Conservation (phyloP, 2,329 filamentous ascomycete genomes). For the Thielaviopsis ethacetica region DNA sequence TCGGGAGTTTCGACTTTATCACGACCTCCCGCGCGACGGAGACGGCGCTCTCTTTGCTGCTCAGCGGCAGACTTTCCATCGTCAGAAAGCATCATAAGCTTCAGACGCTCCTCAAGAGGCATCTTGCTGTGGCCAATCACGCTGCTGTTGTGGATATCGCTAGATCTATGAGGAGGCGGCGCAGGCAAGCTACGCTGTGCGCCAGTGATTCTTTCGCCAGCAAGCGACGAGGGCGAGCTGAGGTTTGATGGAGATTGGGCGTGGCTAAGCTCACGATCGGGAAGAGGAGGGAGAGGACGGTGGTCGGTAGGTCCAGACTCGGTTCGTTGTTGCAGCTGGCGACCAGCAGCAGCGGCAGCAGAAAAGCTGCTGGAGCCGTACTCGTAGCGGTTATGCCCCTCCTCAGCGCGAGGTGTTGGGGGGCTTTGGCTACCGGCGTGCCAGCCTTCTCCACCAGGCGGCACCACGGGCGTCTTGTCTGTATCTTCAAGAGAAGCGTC, state of each 20-base stretch:
- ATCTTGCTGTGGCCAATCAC: constrained; percentile 55
- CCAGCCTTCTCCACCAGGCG: constrained; percentile 71
- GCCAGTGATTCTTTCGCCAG: constrained; percentile 54
- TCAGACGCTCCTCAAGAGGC: constrained; percentile 71
- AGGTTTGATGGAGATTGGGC: constrained; percentile 11
- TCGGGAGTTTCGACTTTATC: constrained; percentile 20
- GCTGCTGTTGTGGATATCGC: constrained; percentile 49
- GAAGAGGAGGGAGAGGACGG: constrained; percentile 73
- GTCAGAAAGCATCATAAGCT: constrained; percentile 75
- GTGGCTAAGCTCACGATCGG: constrained; percentile 30
- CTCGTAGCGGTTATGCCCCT: constrained; percentile 49
- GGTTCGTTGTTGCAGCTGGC: constrained; percentile 43
- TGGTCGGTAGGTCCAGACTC: constrained; percentile 67
- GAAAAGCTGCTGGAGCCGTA: constrained; percentile 33
- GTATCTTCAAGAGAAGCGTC: constrained; percentile 90
- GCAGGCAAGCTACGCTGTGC: constrained; percentile 54
- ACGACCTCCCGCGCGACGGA: constrained; percentile 43
- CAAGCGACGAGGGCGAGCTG: constrained; percentile 41
- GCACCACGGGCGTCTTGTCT: constrained; percentile 93
- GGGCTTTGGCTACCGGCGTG: constrained; percentile 45
- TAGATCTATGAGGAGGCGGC: constrained; percentile 55
- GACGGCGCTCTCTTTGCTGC: constrained; percentile 50
- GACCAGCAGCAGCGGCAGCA: constrained; percentile 29
- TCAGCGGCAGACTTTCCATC: constrained; percentile 46
- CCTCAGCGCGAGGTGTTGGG: constrained; percentile 19